phyloP scores from a whole-genome alignment of 306 rosid genomes.

The Pyrus communis region DNA sequence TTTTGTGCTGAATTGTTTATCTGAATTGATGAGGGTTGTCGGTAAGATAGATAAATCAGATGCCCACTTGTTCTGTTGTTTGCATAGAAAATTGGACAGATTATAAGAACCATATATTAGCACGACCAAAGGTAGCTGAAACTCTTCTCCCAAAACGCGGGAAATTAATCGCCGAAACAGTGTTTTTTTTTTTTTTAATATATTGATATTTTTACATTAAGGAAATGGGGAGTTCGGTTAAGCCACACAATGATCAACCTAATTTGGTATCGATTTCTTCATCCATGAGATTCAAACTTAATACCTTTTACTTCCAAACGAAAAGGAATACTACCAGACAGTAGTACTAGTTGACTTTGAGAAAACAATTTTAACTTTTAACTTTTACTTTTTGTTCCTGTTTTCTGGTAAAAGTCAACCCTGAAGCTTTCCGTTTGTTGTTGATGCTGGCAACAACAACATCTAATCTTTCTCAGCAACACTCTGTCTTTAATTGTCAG shows the following conservation, averaged over 20 bases:
- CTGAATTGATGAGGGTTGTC: constrained; percentile 16
- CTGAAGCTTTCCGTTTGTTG: neutral
- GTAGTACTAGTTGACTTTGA: too few relatives aligned
- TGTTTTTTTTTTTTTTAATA: too few relatives aligned
- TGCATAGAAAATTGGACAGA: neutral
- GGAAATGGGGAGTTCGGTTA: too few relatives aligned
- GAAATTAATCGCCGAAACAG: too few relatives aligned
- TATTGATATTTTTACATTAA: too few relatives aligned
- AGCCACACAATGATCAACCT: too few relatives aligned
- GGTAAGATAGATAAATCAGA: neutral
- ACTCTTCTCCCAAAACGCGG: neutral
- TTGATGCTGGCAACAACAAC: neutral
- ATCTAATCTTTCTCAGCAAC: neutral
- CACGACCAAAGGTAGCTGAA: neutral
- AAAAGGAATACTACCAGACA: too few relatives aligned
- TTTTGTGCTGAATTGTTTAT: constrained; percentile 1
- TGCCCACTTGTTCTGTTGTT: constrained; percentile 4
- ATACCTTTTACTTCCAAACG: too few relatives aligned
- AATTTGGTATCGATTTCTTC: too few relatives aligned
- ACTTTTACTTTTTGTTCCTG: neutral
- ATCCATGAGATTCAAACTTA: too few relatives aligned
- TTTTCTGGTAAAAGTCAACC: neutral
- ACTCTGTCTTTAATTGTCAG: neutral
- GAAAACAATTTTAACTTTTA: too few relatives aligned
- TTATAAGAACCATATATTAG: too few relatives aligned